Base-by-base conservation (phyloP, 352 stramenopile genomes). In the Globisporangium uncinulatum region DNA sequence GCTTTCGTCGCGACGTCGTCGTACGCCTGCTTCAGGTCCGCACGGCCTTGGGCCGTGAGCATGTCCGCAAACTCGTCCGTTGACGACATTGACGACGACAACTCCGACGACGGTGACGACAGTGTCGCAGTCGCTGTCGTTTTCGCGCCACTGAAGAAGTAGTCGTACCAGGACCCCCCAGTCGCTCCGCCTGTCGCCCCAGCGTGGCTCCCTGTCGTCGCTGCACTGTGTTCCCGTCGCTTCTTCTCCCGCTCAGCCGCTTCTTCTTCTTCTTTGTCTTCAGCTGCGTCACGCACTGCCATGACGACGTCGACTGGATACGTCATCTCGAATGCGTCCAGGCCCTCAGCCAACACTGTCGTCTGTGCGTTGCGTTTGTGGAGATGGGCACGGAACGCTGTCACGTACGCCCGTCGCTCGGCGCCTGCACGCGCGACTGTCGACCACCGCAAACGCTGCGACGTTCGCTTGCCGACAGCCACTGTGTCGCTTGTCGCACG, bases 281-380 rank as follows among this genome's bases (percentile, higher is more conserved):
- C 79, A 0, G 78, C 79, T 15, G 65, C 58, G 54, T 92, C 71
- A 36, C 84, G 79, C 11, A 87, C 53, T 6, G 68, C 58, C 62
- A 94, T 69, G 51, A 89, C 62, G 9, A 92, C 73, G 36, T 94
- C 82, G 7, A 91, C 51, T 0, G 79, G 79, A 48, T 91, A 94
- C 14, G 73, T 61, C 31, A 72, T 54, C 62, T 94, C 82, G 32
- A 79, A 92, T 17, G 69, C 32, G 19, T 71, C 53, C 51, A 84
- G 70, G 15, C 87, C 53, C 59, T 76, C 74, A 10, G 74, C 79
- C 3, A 52, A 67, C 6, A 61, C 29, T 43, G 86, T 73, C 39
- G 87, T 57, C 0, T 66, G 48, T 4, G 58, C 54, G 0, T 63
- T 64, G 0, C 66, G 63, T 47, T 77, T 77, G n/a, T 66, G 74